Evolutionary conservation across 2,329 filamentous ascomycete species (phyloP), one percentile per base, ranked within the genome.

Genomic region (Penicillium sp.): DNA sequence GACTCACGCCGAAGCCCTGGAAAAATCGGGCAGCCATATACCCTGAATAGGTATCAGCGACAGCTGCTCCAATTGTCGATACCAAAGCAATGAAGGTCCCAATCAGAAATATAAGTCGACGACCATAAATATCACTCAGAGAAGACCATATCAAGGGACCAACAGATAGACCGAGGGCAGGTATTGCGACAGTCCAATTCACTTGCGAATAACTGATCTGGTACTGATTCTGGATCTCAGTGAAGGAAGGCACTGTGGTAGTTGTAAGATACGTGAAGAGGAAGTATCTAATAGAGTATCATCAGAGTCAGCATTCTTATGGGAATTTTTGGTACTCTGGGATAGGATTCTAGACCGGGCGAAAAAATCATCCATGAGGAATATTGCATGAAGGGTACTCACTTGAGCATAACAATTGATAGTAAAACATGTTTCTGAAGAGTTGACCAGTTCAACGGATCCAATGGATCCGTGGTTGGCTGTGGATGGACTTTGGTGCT

Each of bases 11-110:
- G 10, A 86, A 74, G 0, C 84, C 84, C 66, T 86, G 83, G 65
- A 86, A 84, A 65, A 86, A 85, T 2, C 84, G 73, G 2, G 81
- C 82, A n/a, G 81, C 79, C 82, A 86, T 84, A 68, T 86, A 86
- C 0, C 78, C 78, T 1, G 69, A 63, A 65, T 83, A 83, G 4
- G 57, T 71, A 31, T 70, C 68, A 65, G 73, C 79, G 60, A 72
- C 67, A 4, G 77, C 79, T 11, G 76, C 76, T 3, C 78, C 77
- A 24, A 79, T 70, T 0, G 78, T 81, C 1, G 79, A 72, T 5
- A 72, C 68, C 18, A 81, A 66, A 2, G 79, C 77, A 51, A 81
- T 74, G 5, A 70, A 18, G 0, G 79, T 81, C 4, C 78, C 76
- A 22, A 78, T 54, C 31, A 86, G 72, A 64, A 85, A 79, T 37